phyloP scores from a whole-genome alignment of 345 rosid species.

The Citrus mangshanensis region DNA sequence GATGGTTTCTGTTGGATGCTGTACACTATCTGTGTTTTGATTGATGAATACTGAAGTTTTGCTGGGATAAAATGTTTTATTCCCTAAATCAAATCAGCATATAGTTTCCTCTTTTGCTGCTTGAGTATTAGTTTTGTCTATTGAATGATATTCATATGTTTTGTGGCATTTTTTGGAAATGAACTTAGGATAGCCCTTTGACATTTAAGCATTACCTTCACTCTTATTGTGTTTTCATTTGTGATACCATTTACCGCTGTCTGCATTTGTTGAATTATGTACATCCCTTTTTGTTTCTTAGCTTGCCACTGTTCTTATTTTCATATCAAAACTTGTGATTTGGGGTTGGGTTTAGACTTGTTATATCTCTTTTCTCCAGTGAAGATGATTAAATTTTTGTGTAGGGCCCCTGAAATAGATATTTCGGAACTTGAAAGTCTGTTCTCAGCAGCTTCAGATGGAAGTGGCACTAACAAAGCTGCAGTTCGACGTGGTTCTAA shows the following conservation, averaged over 20 bases:
- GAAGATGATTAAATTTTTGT: constrained; percentile 20
- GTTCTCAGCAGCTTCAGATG: constrained; percentile 79
- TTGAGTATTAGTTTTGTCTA: neutral
- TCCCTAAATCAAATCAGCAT: neutral
- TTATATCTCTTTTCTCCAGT: constrained; percentile 9
- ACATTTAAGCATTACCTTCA: neutral
- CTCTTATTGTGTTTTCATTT: neutral
- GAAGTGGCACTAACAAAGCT: constrained; percentile 49
- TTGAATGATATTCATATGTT: neutral
- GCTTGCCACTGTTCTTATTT: neutral
- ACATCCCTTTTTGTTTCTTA: neutral
- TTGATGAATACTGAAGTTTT: neutral
- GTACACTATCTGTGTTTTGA: neutral
- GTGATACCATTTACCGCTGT: neutral
- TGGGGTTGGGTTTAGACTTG: neutral
- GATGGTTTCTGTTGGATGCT: constrained; percentile 6
- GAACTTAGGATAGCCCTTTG: neutral
- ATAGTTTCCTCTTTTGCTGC: neutral
- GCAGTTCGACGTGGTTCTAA: constrained; percentile 79
- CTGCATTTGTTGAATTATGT: neutral
- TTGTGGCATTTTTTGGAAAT: neutral
- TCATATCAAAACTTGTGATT: neutral
- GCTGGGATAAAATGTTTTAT: neutral
- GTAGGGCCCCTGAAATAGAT: constrained; percentile 98
- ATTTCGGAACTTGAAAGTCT: constrained; percentile 93